A percentile compares a stretch with the other conserved stretches of the same genome.
These are phyloP conservation scores for Claviceps sp. DNA, from an alignment of 2,329 filamentous ascomycete genomes.

Conservation along the genomic window DNA sequence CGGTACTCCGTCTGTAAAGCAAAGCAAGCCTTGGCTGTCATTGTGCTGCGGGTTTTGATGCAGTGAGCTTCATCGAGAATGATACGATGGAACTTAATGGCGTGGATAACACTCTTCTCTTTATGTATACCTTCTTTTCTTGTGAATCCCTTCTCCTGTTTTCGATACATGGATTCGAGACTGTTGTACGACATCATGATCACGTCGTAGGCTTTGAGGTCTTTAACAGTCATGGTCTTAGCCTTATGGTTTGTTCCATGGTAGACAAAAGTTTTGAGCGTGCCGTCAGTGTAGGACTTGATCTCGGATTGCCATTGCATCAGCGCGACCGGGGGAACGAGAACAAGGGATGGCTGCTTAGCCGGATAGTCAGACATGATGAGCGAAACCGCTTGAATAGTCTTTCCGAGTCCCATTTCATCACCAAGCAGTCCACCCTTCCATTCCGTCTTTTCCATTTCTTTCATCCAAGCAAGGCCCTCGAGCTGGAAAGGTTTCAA, in stretches of 20 bases:
- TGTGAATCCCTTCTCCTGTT: constrained; percentile 81
- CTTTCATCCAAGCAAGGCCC: constrained; percentile 86
- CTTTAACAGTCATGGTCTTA: constrained; percentile 60
- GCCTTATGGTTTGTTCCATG: constrained; percentile 77
- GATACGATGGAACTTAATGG: constrained; percentile 75
- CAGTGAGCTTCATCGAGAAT: constrained; percentile 93
- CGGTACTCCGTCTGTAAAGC: constrained; percentile 78
- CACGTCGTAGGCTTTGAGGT: constrained; percentile 74
- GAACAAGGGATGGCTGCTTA: constrained; percentile 67
- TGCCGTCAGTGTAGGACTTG: constrained; percentile 69
- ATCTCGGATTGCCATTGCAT: constrained; percentile 93
- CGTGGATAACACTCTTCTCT: constrained; percentile 67
- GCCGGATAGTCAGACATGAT: constrained; percentile 96
- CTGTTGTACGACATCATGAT: constrained; percentile 96
- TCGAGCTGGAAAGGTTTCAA: constrained; percentile 91
- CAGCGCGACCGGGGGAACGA: constrained; percentile 83
- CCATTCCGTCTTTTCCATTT: constrained; percentile 75
- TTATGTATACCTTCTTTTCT: constrained; percentile 71
- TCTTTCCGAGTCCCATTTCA: constrained; percentile 98
- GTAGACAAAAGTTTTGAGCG: constrained; percentile 78
- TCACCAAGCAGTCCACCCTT: constrained; percentile 86
- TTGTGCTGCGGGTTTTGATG: constrained; percentile 81
- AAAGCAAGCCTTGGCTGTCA: constrained; percentile 91
- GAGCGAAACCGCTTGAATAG: constrained; percentile 91
- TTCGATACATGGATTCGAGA: constrained; percentile 82